phyloP scores from a whole-genome alignment of 2,329 filamentous ascomycete genomes.

The Aspergillus sp. region DNA sequence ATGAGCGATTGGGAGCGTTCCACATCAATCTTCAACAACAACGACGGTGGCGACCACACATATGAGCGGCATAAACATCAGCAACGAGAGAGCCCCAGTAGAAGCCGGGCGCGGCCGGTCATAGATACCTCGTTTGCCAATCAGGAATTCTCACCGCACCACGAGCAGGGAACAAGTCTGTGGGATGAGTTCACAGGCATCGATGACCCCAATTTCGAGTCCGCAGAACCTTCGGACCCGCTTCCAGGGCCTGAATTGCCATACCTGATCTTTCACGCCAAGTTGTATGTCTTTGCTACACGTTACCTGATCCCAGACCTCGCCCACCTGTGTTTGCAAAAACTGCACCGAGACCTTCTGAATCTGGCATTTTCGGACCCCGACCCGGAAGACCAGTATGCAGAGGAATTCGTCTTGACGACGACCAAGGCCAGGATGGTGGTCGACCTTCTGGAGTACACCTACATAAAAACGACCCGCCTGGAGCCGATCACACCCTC shows the following conservation, averaged over 20 bases:
- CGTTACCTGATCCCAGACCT: slow-evolving; percentile 47
- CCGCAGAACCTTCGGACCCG: slow-evolving; percentile 17
- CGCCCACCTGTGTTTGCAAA: slow-evolving; percentile 45
- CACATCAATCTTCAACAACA: slow-evolving; percentile 10
- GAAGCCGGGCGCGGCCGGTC: slow-evolving; percentile 22
- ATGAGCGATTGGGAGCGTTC: slow-evolving; percentile 22
- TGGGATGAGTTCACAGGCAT: slow-evolving; percentile 46
- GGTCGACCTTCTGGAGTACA: slow-evolving; percentile 44
- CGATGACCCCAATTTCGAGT: slow-evolving; percentile 38
- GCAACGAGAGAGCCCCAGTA: background rate
- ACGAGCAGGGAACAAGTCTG: slow-evolving; percentile 37
- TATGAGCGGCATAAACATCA: background rate
- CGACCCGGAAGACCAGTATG: slow-evolving; percentile 24
- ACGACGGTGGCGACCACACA: background rate
- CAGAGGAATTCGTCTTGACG: slow-evolving; percentile 29
- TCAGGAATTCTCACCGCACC: slow-evolving; percentile 35
- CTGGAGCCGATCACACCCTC: slow-evolving; percentile 44
- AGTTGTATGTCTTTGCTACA: slow-evolving; percentile 49
- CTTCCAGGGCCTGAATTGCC: slow-evolving; percentile 33
- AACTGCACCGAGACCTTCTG: slow-evolving; percentile 44
- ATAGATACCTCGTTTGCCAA: slow-evolving; percentile 45
- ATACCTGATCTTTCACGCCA: slow-evolving; percentile 49
- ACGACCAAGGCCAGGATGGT: slow-evolving; percentile 40
- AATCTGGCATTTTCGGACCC: slow-evolving; percentile 33
- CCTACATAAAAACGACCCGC: slow-evolving; percentile 45